Evolutionary conservation across 169 alveolate genomes (phyloP), one percentile per base, ranked within the genome.

Genomic region (Babesia caballi): DNA sequence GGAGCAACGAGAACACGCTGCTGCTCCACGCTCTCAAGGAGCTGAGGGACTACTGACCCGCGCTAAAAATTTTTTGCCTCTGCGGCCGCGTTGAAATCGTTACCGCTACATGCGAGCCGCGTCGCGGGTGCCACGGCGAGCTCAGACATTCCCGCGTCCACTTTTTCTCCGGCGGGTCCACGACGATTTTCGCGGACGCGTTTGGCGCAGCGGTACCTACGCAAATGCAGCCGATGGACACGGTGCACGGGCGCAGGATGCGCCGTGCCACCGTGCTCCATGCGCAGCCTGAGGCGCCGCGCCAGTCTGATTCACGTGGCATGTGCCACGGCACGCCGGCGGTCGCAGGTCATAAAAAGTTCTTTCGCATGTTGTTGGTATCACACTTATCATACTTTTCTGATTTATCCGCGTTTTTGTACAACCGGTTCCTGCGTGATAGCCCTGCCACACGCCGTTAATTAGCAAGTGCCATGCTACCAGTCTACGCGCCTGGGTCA

Each of bases 11-110:
- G 47, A 49, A 57, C 35, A 11, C 76, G n/a, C 28, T 78, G 58
- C 46, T 78, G 17, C 36, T 67, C 14, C 87, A 78, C 27, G 81
- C 83, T 25, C 57, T 78, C 41, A 51, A 49, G 21, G 82, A 78
- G 47, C 51, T 78, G 25, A 63, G n/a, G 73, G 51, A 63, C 8
- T 63, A 44, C 47, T 36, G 25, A 44, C 46, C 0, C 21, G 7
- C 15, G 44, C 41, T 17, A n/a, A n/a, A n/a, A n/a, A n/a, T n/a
- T n/a, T n/a, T n/a, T n/a, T n/a, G n/a, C n/a, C n/a, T n/a, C n/a
- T n/a, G n/a, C n/a, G n/a, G n/a, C n/a, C n/a, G n/a, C n/a, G n/a
- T n/a, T n/a, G n/a, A n/a, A n/a, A n/a, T n/a, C n/a, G n/a, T n/a
- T n/a, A n/a, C n/a, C n/a, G n/a, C n/a, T n/a, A n/a, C n/a, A n/a